Conservation (phyloP, 192 early-diverging fungal species). For the Helicostylum pulchrum region DNA sequence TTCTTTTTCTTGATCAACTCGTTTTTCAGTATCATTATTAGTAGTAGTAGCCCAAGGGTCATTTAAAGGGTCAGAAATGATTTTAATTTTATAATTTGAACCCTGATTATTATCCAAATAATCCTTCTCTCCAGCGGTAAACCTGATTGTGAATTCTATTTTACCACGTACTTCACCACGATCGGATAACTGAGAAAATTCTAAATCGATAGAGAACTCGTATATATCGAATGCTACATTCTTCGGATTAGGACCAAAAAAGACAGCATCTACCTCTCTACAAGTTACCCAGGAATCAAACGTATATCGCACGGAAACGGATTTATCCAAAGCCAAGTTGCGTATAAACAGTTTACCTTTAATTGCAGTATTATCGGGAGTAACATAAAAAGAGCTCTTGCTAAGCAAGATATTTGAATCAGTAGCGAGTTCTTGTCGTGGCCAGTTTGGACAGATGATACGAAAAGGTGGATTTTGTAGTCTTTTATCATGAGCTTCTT, state of each 20-base stretch:
- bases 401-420: constrained; percentile 8
- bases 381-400: constrained; percentile 1
- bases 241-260: constrained; percentile 43
- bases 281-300: constrained; percentile 75
- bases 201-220: constrained; percentile 39
- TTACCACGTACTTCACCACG: constrained; percentile 32
- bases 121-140: constrained; percentile 63
- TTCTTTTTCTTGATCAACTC: neutral
- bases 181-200: constrained; percentile 7
- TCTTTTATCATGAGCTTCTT: constrained; percentile 7
- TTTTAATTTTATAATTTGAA: constrained; percentile 66
- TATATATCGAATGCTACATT: constrained; percentile 62
- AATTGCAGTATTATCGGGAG: constrained; percentile 39
- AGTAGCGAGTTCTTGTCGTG: neutral
- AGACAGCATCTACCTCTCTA: constrained; percentile 62
- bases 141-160: constrained; percentile 60
- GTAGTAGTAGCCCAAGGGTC: neutral
- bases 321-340: constrained; percentile 84
- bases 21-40: neutral
- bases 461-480: constrained; percentile 1
- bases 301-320: constrained; percentile 79
- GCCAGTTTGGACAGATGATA: constrained; percentile 9
- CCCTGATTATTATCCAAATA: constrained; percentile 92
- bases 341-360: constrained; percentile 70
- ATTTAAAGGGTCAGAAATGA: constrained; percentile 11